Base-by-base conservation (phyloP, 73 alveolate genomes). In the Paramecium octaurelia region DNA sequence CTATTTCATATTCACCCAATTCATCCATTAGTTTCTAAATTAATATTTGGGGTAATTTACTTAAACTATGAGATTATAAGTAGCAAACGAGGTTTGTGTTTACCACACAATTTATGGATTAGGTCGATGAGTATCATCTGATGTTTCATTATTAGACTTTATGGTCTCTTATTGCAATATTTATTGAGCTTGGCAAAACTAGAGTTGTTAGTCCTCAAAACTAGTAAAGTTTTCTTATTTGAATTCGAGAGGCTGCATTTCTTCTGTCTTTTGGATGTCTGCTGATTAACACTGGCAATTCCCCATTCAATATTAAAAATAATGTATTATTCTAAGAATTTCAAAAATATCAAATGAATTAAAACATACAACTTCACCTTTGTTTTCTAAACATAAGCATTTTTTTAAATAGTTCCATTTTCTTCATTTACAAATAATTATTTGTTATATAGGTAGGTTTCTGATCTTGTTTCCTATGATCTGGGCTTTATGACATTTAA, bases 1-100 rank as follows among this genome's bases (percentile, higher is more conserved):
- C 92, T 21, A 34, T 20, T 80, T 80, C 91, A 21, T 20, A 80
- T 43, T 29, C 3, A n/a, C 91, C 91, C 46, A 80, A 80, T 42
- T 42, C 70, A 21, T 42, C 91, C 44, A 80, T 12, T 8, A 80
- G 29, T 80, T 80, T 23, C 91, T 80, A 24, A 54, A 18, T n/a
- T 54, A 6, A 12, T 40, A 43, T 31, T 64, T 27, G 7, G 29
- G 7, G 27, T 21, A 7, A 2, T 5, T 64, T 64, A 64, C 84
- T 64, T 27, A 12, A 27, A 64, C 84, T 64, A 64, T 24, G 12
- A 14, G 48, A 64, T 64, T 64, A 14, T 20, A 64, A 14, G 84
- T 64, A 27, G 84, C 14, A 27, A 64, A 64, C 46, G 11, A 20
- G 27, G 84, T 24, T 64, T 20, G 10, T 12, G 84, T 64, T 27